phyloP scores from a whole-genome alignment of 768 basidiomycete species.

The Ramaria rubella region DNA sequence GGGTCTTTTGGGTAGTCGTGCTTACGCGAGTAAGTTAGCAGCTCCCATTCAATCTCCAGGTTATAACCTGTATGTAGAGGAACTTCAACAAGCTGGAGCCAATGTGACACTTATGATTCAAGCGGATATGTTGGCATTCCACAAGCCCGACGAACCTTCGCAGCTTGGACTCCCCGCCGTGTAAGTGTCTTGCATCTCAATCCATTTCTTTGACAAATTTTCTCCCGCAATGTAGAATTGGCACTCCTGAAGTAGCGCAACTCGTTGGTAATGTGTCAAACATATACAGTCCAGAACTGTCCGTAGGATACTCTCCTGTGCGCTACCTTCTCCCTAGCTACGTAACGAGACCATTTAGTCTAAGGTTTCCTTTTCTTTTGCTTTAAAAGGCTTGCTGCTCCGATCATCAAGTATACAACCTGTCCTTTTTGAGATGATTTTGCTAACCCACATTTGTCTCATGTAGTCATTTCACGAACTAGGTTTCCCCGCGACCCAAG shows the following conservation, averaged over 20 bases:
- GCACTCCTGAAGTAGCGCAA: constrained; percentile 66
- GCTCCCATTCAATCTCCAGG: constrained; percentile 1
- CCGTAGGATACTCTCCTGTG: constrained; percentile 59
- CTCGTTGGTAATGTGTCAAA: constrained; percentile 68
- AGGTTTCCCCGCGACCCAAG: constrained; percentile 80
- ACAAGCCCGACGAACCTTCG: constrained; percentile 64
- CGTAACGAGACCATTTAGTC: constrained; percentile 16
- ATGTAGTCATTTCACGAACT: constrained; percentile 73
- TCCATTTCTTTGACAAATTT: neutral
- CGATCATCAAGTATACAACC: constrained; percentile 64
- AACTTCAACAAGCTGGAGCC: constrained; percentile 49
- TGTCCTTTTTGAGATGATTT: neutral
- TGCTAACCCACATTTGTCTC: constrained; percentile 2
- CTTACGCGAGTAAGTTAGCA: constrained; percentile 63
- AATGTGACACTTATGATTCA: constrained; percentile 82
- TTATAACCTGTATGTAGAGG: constrained; percentile 36
- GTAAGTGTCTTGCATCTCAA: constrained; percentile 36
- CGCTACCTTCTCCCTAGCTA: constrained; percentile 25
- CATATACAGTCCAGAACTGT: constrained; percentile 77
- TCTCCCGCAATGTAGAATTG: constrained; percentile 58
- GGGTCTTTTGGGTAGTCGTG: constrained; percentile 69
- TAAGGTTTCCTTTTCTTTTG: too few relatives aligned
- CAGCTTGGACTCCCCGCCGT: constrained; percentile 75
- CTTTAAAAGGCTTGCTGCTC: constrained; percentile 89
- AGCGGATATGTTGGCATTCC: constrained; percentile 90